Evolutionary conservation across 208 protist genomes (phyloP).

Genomic region (Trypanosoma lewisi): DNA sequence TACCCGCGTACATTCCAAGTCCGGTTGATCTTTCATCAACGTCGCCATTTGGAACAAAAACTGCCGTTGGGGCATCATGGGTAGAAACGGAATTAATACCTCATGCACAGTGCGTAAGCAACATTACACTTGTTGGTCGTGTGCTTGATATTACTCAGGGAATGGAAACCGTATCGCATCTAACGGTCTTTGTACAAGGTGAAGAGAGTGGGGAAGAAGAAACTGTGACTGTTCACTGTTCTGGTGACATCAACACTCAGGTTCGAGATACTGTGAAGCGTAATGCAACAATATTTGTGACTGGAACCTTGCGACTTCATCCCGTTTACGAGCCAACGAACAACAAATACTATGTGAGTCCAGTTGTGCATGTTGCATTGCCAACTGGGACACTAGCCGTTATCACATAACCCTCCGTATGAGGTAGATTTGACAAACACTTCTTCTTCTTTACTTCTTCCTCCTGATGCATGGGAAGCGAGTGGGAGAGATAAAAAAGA

Average conservation of each 20-base stretch:
- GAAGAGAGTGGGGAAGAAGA: slow-evolving; percentile 33
- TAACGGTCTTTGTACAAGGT: slow-evolving; percentile 54
- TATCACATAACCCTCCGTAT: slow-evolving; percentile 20
- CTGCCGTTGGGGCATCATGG: slow-evolving; percentile 40
- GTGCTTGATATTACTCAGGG: slow-evolving; percentile 42
- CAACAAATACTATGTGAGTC: slow-evolving; percentile 51
- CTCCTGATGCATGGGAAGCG: too few species aligned
- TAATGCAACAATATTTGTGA: slow-evolving; percentile 56
- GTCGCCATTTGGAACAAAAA: slow-evolving; percentile 58
- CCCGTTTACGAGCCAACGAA: slow-evolving; percentile 47
- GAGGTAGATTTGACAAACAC: background rate
- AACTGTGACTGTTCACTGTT: slow-evolving; percentile 63
- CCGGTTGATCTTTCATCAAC: slow-evolving; percentile 86
- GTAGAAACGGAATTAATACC: slow-evolving; percentile 65
- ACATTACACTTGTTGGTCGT: slow-evolving; percentile 50
- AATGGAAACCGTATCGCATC: slow-evolving; percentile 30
- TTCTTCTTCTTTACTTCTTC: background rate
- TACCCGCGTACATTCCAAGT: slow-evolving; percentile 86
- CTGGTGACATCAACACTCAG: slow-evolving; percentile 19
- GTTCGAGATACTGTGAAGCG: slow-evolving; percentile 24
- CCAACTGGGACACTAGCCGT: slow-evolving; percentile 42
- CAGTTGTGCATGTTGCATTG: slow-evolving; percentile 56
- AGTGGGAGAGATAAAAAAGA: background rate
- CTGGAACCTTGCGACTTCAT: slow-evolving; percentile 59
- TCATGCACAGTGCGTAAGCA: slow-evolving; percentile 70